Percentiles rank a stretch among this genome's conserved stretches.
Conservation (phyloP, 202 grass and related monocot genomes). For the Hordeum pubiflorum region DNA sequence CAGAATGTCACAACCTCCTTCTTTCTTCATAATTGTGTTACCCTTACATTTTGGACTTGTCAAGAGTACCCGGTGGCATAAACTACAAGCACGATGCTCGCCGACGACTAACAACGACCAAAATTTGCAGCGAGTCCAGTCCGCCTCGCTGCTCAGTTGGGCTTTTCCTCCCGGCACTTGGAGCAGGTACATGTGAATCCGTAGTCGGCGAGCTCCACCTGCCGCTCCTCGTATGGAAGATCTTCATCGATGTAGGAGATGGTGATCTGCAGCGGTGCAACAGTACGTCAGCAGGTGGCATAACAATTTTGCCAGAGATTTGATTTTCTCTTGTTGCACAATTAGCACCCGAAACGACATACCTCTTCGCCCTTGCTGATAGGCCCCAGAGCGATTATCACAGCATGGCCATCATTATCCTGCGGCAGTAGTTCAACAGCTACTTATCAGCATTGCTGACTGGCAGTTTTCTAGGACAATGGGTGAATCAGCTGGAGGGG, state of each 20-base stretch:
- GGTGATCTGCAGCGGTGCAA: slow-evolving; percentile 40
- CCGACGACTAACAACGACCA: not conserved
- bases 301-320: not conserved
- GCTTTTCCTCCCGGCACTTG: slow-evolving; percentile 58
- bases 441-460: slow-evolving; percentile 21
- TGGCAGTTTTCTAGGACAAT: slow-evolving; percentile 4
- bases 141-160: slow-evolving; percentile 10
- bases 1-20: not conserved
- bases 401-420: slow-evolving; percentile 70
- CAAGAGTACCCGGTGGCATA: not conserved
- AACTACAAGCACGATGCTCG: not conserved
- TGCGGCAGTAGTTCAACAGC: slow-evolving; percentile 24
- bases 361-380: slow-evolving; percentile 78
- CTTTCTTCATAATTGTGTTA: not conserved
- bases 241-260: slow-evolving; percentile 95
- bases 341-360: not conserved
- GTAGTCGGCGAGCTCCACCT: slow-evolving; percentile 68
- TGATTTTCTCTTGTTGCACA: not conserved
- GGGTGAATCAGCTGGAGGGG: not conserved
- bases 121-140: not conserved
- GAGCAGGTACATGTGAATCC: slow-evolving; percentile 73
- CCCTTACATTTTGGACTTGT: not conserved
- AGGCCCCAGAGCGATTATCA: slow-evolving; percentile 56
- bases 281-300: not conserved
- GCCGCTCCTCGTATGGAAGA: slow-evolving; percentile 63